These are phyloP conservation scores for Cercophora sp. DNA, from an alignment of 495 filamentous ascomycete species.

Conservation along the genomic window DNA sequence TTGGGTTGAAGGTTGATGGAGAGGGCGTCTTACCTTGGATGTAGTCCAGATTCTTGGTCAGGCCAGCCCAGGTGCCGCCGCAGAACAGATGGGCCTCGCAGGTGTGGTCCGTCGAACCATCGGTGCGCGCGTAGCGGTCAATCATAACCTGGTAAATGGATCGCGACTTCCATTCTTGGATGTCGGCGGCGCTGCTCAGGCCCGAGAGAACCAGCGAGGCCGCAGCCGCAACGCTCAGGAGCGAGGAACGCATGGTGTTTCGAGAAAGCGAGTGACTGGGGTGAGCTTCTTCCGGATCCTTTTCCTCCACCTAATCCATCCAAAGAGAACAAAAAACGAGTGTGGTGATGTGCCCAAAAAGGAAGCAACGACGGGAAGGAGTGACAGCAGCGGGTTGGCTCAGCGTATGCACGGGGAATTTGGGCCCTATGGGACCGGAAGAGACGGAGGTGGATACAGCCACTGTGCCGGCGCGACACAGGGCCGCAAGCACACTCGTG, in stretches of 20 bases:
- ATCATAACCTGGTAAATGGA: slow-evolving; percentile 74
- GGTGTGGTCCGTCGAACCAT: slow-evolving; percentile 50
- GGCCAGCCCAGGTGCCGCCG: slow-evolving; percentile 61
- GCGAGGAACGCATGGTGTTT: slow-evolving; percentile 24
- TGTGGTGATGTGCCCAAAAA: not conserved
- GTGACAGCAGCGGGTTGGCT: not conserved
- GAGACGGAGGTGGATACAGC: too few relatives aligned
- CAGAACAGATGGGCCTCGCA: slow-evolving; percentile 62
- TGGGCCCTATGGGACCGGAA: too few relatives aligned
- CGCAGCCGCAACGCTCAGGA: slow-evolving; percentile 18
- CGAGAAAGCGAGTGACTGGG: slow-evolving; percentile 29
- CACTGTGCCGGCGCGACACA: too few relatives aligned
- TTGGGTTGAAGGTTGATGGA: not conserved
- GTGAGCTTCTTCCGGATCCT: slow-evolving; percentile 13
- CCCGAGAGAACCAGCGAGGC: slow-evolving; percentile 26
- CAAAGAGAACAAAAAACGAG: not conserved
- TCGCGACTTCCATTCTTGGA: slow-evolving; percentile 54
- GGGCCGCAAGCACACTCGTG: too few relatives aligned
- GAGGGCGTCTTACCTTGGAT: slow-evolving; percentile 23
- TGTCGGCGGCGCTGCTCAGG: slow-evolving; percentile 21
- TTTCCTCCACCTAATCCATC: slow-evolving; percentile 10
- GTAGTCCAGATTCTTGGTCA: slow-evolving; percentile 32
- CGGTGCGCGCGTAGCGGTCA: slow-evolving; percentile 66
- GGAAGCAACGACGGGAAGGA: not conserved
- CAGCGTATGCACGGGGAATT: too few relatives aligned